Conservation (phyloP, 2,329 filamentous ascomycete species). For the Raffaelea albimanens region DNA sequence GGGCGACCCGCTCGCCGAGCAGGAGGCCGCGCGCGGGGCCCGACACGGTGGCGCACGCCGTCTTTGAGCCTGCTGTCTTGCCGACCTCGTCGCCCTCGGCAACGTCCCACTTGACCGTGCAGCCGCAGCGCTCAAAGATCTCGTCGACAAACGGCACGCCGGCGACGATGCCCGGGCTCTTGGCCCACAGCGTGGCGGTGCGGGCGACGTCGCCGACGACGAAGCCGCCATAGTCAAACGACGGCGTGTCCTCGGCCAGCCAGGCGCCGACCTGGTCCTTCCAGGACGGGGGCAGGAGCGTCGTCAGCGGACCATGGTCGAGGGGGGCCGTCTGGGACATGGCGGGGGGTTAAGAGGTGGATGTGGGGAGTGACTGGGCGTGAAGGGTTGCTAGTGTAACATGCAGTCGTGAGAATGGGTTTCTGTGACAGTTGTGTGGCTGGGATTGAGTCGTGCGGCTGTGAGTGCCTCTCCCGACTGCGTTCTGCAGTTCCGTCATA, state of each 20-base stretch:
- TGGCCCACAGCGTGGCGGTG: conserved; percentile 58
- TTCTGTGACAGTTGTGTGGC: too few relatives aligned
- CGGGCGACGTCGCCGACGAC: conserved; percentile 69
- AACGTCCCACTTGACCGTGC: conserved; percentile 82
- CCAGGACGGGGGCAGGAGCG: conserved; percentile 79
- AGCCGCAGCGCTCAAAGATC: conserved; percentile 81
- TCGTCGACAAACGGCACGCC: conserved; percentile 94
- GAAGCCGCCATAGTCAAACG: conserved; percentile 94
- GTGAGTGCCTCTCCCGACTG: too few relatives aligned
- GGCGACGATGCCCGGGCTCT: conserved; percentile 71
- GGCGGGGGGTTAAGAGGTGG: neutral
- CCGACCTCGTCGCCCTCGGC: conserved; percentile 64
- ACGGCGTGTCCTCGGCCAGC: conserved; percentile 94
- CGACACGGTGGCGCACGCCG: conserved; percentile 66
- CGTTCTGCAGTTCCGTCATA: too few relatives aligned
- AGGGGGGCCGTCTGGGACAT: conserved; percentile 5
- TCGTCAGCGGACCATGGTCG: conserved; percentile 34
- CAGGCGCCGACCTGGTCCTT: conserved; percentile 71
- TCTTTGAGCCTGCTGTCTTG: conserved; percentile 18
- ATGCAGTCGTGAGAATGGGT: too few relatives aligned
- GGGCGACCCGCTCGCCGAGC: conserved; percentile 84
- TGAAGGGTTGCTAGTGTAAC: too few relatives aligned
- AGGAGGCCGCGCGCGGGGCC: conserved; percentile 74
- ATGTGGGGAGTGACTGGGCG: too few relatives aligned
- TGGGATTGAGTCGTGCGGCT: too few relatives aligned